A percentile compares a stretch with the other conserved stretches of the same genome.
These are phyloP conservation scores for Barbatosphaeria neglecta DNA, from an alignment of 495 filamentous ascomycete species.

Conservation along the genomic window DNA sequence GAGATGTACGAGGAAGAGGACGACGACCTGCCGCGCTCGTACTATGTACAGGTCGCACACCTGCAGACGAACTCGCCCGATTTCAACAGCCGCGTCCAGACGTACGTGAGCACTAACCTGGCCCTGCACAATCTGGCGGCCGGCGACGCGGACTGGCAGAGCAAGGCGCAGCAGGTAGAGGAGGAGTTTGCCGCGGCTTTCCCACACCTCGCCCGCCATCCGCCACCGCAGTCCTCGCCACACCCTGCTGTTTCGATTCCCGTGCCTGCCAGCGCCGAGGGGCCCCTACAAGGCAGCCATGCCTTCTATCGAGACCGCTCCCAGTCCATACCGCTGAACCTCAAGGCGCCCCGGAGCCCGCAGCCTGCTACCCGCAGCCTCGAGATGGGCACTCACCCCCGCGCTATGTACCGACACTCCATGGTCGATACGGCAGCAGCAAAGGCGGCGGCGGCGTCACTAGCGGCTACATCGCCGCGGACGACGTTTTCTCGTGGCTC, in stretches of 20 bases:
- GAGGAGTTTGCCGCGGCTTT: slow-evolving; percentile 34
- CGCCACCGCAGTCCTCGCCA: too few species aligned
- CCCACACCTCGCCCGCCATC: slow-evolving; percentile 4
- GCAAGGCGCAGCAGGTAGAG: slow-evolving; percentile 34
- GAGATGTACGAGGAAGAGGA: slow-evolving; percentile 98
- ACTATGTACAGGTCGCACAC: slow-evolving; percentile 42
- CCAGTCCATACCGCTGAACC: background rate
- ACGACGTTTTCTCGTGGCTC: background rate
- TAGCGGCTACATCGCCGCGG: background rate
- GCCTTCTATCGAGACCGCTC: too few species aligned
- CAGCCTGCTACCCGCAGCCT: background rate
- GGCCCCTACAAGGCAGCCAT: too few species aligned
- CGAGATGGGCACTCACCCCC: background rate
- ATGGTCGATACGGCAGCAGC: background rate
- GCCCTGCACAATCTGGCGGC: slow-evolving; percentile 44
- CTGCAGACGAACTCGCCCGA: slow-evolving; percentile 40
- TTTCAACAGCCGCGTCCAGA: slow-evolving; percentile 46
- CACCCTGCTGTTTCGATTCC: too few species aligned
- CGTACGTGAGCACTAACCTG: slow-evolving; percentile 47
- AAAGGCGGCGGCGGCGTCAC: background rate
- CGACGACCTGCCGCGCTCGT: slow-evolving; percentile 44
- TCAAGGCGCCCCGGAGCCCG: background rate
- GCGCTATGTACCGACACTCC: background rate
- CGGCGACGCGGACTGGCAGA: slow-evolving; percentile 19
- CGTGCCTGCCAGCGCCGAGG: too few species aligned